These are phyloP conservation scores for Poronia punctata DNA, from an alignment of 495 filamentous ascomycete genomes.

Conservation along the genomic window DNA sequence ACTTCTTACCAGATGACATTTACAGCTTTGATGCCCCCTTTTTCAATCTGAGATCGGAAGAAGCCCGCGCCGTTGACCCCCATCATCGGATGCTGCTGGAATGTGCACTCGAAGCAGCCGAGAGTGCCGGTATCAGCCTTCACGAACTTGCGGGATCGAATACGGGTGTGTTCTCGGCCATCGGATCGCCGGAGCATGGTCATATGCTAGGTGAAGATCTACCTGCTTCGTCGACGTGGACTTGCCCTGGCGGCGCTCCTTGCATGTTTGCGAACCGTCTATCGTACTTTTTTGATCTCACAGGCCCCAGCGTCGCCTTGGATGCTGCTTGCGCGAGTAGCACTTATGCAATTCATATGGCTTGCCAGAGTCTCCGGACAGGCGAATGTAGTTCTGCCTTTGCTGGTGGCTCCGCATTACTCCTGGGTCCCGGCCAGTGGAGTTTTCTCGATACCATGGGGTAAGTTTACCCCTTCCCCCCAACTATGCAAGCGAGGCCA, in stretches of 20 bases:
- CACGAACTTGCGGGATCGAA: slow-evolving; percentile 28
- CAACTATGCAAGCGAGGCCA: not conserved
- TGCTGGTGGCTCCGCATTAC: slow-evolving; percentile 39
- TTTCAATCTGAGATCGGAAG: slow-evolving; percentile 28
- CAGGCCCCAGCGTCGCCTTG: slow-evolving; percentile 54
- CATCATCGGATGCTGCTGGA: slow-evolving; percentile 33
- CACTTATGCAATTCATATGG: slow-evolving; percentile 50
- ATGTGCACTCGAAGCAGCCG: slow-evolving; percentile 30
- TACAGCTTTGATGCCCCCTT: slow-evolving; percentile 31
- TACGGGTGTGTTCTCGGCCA: slow-evolving; percentile 38
- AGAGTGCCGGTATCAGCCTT: slow-evolving; percentile 35
- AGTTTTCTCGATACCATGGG: slow-evolving; percentile 27
- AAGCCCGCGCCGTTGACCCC: slow-evolving; percentile 27
- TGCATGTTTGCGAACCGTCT: slow-evolving; percentile 49
- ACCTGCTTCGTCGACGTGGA: slow-evolving; percentile 35
- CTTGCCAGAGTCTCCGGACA: slow-evolving; percentile 64
- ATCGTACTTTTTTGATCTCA: slow-evolving; percentile 44
- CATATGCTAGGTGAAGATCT: slow-evolving; percentile 21
- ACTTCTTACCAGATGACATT: slow-evolving; percentile 30
- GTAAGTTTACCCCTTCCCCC: not conserved
- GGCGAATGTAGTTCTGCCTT: slow-evolving; percentile 36
- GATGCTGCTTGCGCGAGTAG: slow-evolving; percentile 84
- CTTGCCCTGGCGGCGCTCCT: slow-evolving; percentile 33
- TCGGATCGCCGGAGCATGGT: slow-evolving; percentile 61
- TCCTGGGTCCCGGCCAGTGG: slow-evolving; percentile 43